phyloP scores from a whole-genome alignment of 441 rosid species.

The Aquilaria agallochum region DNA sequence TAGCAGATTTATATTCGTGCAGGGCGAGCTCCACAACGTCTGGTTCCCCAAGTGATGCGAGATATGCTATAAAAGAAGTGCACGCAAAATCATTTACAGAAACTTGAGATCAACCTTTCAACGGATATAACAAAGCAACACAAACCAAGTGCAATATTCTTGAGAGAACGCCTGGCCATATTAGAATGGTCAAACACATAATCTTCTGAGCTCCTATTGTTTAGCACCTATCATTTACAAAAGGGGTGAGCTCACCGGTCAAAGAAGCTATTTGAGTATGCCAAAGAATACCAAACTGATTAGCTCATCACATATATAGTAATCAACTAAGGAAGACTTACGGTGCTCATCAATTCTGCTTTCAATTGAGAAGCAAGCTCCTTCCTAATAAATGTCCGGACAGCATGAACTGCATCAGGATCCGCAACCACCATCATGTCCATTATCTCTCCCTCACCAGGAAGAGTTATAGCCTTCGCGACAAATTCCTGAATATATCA shows the following conservation, averaged over 20 bases:
- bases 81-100: constrained; percentile 7
- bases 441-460: constrained; percentile 98
- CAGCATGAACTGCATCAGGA: constrained; percentile 96
- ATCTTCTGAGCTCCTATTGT: constrained; percentile 66
- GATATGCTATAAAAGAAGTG: constrained; percentile 49
- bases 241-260: constrained; percentile 9
- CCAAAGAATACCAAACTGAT: background rate
- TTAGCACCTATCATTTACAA: constrained; percentile 47
- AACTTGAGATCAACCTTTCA: background rate
- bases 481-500: constrained; percentile 66
- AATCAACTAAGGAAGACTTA: constrained; percentile 29
- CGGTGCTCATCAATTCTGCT: constrained; percentile 66
- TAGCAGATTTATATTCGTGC: constrained; percentile 71
- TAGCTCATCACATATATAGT: background rate
- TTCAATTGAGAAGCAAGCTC: constrained; percentile 89
- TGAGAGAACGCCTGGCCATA: constrained; percentile 87
- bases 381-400: constrained; percentile 75
- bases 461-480: constrained; percentile 85
- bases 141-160: constrained; percentile 82
- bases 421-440: constrained; percentile 97
- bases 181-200: constrained; percentile 77
- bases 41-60: constrained; percentile 78
- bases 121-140: constrained; percentile 15
- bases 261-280: constrained; percentile 3
- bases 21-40: constrained; percentile 45